Evolutionary conservation across 2,329 filamentous ascomycete genomes (phyloP).

Genomic region (Aspergillus quadricinctus): DNA sequence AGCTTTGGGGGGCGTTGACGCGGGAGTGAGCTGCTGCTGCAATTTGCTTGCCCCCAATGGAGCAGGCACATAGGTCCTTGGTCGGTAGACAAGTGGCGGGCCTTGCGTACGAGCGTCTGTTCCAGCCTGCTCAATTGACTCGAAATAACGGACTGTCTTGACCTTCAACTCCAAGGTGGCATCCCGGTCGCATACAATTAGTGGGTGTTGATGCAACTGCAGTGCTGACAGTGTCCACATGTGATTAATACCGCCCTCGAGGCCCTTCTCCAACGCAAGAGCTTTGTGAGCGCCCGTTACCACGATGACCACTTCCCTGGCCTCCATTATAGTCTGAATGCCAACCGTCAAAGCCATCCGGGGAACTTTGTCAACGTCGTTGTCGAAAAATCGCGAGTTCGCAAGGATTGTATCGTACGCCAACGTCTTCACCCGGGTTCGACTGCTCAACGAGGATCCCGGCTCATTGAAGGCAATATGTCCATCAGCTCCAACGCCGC

Average conservation of each 20-base stretch:
- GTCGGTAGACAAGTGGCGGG: conserved; percentile 39
- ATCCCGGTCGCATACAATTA: conserved; percentile 81
- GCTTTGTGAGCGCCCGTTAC: conserved; percentile 79
- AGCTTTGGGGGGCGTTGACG: conserved; percentile 25
- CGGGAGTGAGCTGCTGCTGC: conserved; percentile 23
- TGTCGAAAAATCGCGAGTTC: conserved; percentile 78
- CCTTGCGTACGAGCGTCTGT: conserved; percentile 43
- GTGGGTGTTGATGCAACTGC: conserved; percentile 74
- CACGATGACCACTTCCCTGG: conserved; percentile 76
- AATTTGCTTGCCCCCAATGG: conserved; percentile 21
- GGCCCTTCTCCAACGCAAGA: conserved; percentile 70
- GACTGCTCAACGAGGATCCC: conserved; percentile 69
- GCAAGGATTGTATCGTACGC: conserved; percentile 83
- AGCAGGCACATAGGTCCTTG: conserved; percentile 32
- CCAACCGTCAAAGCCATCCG: conserved; percentile 81
- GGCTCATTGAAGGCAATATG: conserved; percentile 92
- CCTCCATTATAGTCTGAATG: conserved; percentile 76
- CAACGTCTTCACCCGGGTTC: conserved; percentile 80
- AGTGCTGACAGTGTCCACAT: conserved; percentile 85
- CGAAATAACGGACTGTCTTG: conserved; percentile 71
- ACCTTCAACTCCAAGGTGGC: conserved; percentile 68
- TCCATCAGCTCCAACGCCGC: conserved; percentile 79
- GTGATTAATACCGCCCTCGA: conserved; percentile 79
- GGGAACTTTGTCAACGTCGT: conserved; percentile 69
- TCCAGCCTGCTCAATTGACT: conserved; percentile 64